Percentiles rank a stretch among this genome's conserved stretches.
Evolutionary conservation across 2,329 filamentous ascomycete species (phyloP).

Genomic region (Stylonectria norvegica): DNA sequence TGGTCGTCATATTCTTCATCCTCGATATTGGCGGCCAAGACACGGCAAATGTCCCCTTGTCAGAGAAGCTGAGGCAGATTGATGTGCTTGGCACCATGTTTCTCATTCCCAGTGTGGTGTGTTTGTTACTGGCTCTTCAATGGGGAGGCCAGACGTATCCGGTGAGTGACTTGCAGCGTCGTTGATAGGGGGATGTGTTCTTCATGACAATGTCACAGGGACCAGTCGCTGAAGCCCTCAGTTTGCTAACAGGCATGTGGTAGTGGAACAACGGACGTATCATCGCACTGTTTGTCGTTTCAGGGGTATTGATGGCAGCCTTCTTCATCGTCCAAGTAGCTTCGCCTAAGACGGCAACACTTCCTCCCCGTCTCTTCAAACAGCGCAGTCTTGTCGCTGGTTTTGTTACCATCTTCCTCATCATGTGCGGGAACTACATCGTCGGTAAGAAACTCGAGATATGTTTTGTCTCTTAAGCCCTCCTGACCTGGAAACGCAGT

Average conservation of each 20-base stretch:
- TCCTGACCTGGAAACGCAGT: conserved; percentile 35
- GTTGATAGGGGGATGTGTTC: no score
- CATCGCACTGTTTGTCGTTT: conserved; percentile 42
- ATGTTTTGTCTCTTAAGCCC: conserved; percentile 36
- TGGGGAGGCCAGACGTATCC: conserved; percentile 39
- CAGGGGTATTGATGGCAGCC: conserved; percentile 35
- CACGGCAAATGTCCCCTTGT: conserved; percentile 22
- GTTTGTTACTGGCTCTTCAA: conserved; percentile 44
- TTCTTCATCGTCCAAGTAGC: conserved; percentile 39
- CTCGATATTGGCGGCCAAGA: conserved; percentile 14
- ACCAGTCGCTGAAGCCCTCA: no score
- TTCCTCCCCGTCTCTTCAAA: conserved; percentile 38
- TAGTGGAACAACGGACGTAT: conserved; percentile 41
- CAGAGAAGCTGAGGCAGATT: conserved; percentile 43
- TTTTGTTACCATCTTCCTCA: conserved; percentile 21
- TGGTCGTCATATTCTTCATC: conserved; percentile 21
- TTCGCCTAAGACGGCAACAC: conserved; percentile 34
- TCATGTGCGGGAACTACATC: conserved; percentile 26
- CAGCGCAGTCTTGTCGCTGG: conserved; percentile 37
- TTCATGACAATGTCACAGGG: no score
- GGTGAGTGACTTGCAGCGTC: conserved; percentile 20
- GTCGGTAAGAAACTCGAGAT: conserved; percentile 8
- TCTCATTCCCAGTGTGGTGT: conserved; percentile 40
- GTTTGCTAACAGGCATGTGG: no score
- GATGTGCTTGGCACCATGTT: conserved; percentile 54